phyloP scores from a whole-genome alignment of 345 rosid genomes.

The Eutrema japonicum region DNA sequence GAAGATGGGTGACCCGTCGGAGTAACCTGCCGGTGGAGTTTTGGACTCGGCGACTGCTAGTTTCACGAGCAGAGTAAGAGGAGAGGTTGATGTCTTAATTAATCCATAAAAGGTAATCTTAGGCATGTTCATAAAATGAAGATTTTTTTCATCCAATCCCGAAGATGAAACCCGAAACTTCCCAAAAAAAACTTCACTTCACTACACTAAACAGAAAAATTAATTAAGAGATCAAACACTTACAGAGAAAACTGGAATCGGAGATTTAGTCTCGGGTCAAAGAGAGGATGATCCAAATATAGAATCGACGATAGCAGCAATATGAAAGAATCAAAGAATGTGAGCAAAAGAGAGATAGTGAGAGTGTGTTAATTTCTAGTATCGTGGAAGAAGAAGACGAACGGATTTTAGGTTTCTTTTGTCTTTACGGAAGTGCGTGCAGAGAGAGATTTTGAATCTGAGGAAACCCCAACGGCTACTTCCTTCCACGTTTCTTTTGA shows the following conservation, averaged over 20 bases:
- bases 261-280: slow-evolving; percentile 11
- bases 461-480: slow-evolving; percentile 43
- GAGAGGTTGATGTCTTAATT: too few relatives aligned
- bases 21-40: too few relatives aligned
- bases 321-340: slow-evolving; percentile 25
- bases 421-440: slow-evolving; percentile 44
- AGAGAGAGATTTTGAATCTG: slow-evolving; percentile 42
- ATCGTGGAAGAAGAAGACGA: slow-evolving; percentile 27
- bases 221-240: neutral
- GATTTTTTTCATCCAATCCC: neutral
- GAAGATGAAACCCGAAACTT: slow-evolving; percentile 5
- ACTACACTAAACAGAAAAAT: neutral
- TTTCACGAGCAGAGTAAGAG: too few relatives aligned
- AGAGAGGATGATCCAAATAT: slow-evolving; percentile 18
- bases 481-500: slow-evolving; percentile 28
- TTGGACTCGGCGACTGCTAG: too few relatives aligned
- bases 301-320: slow-evolving; percentile 13
- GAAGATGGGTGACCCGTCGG: too few relatives aligned
- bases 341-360: slow-evolving; percentile 31
- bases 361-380: slow-evolving; percentile 7
- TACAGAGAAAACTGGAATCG: slow-evolving; percentile 31
- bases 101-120: slow-evolving; percentile 32
- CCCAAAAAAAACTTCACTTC: neutral
- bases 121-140: slow-evolving; percentile 16
- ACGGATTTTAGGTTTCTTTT: slow-evolving; percentile 34